Evolutionary conservation across 2,329 filamentous ascomycete species (phyloP).

Genomic region (Ambrosiella cleistominuta): DNA sequence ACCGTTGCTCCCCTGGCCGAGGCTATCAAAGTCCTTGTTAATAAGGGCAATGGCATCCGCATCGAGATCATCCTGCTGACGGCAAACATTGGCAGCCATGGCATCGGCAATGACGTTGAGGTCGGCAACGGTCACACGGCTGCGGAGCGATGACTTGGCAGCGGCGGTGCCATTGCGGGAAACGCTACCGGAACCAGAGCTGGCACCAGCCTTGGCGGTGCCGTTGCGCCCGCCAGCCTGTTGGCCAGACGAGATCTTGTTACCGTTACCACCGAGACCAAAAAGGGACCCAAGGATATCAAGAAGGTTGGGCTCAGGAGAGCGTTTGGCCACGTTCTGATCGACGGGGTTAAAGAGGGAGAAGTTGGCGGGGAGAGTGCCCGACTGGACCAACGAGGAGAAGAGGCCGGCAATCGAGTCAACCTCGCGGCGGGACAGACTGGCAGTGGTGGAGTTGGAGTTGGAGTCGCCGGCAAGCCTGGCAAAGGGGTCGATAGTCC

Average conservation of each 20-base stretch:
- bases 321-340: no score
- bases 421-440: slow-evolving; percentile 29
- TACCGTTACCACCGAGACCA: slow-evolving; percentile 42
- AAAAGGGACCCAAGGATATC: slow-evolving; percentile 36
- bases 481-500: slow-evolving; percentile 42
- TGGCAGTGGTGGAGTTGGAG: slow-evolving; percentile 38
- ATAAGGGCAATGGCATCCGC: not conserved
- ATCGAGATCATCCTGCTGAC: not conserved
- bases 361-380: no score
- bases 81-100: not conserved
- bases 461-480: slow-evolving; percentile 37
- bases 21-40: not conserved
- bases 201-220: slow-evolving; percentile 24
- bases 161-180: slow-evolving; percentile 18
- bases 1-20: not conserved
- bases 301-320: not conserved
- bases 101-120: not conserved
- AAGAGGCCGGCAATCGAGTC: slow-evolving; percentile 38
- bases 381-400: slow-evolving; percentile 26
- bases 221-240: slow-evolving; percentile 25
- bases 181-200: not conserved
- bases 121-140: not conserved
- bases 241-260: slow-evolving; percentile 18
- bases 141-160: not conserved
- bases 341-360: no score